Percentiles rank a stretch among this genome's conserved stretches.
Evolutionary conservation across 2,329 filamentous ascomycete genomes (phyloP).

Genomic region (Alternaria sp.): DNA sequence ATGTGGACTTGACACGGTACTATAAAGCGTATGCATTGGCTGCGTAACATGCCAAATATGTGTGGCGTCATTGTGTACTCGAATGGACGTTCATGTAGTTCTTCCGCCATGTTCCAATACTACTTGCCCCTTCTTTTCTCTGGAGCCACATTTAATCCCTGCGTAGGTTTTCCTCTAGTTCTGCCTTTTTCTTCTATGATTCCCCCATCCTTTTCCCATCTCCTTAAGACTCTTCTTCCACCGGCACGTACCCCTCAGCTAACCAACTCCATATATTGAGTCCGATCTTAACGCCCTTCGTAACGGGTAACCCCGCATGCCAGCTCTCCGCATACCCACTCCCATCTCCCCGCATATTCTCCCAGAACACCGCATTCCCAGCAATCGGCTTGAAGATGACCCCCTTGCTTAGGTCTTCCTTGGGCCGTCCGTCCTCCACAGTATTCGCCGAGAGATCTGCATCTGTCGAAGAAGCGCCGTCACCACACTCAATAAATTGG

Average conservation of each 20-base stretch:
- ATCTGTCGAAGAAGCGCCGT: conserved; percentile 18
- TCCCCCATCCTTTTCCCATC: neutral
- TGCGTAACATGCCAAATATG: neutral
- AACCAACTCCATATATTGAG: conserved; percentile 73
- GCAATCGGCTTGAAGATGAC: conserved; percentile 67
- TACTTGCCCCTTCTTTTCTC: too few species aligned
- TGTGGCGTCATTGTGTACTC: too few species aligned
- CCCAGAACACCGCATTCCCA: conserved; percentile 70
- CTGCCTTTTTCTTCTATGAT: neutral
- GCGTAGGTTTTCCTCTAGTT: neutral
- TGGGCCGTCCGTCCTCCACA: neutral
- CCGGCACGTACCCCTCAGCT: conserved; percentile 51
- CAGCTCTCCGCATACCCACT: conserved; percentile 66
- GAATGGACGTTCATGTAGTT: neutral
- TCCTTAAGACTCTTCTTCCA: conserved; percentile 1
- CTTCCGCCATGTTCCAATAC: neutral
- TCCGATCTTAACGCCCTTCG: conserved; percentile 65
- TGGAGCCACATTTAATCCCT: neutral
- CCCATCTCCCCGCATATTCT: conserved; percentile 66
- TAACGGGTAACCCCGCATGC: conserved; percentile 68
- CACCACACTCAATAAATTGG: conserved; percentile 64
- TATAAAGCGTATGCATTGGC: neutral
- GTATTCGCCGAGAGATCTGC: neutral
- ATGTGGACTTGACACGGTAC: neutral
- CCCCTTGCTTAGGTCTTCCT: conserved; percentile 49